These are phyloP conservation scores for Alternaria brassicicola DNA, from an alignment of 2,329 filamentous ascomycete species.

Conservation along the genomic window DNA sequence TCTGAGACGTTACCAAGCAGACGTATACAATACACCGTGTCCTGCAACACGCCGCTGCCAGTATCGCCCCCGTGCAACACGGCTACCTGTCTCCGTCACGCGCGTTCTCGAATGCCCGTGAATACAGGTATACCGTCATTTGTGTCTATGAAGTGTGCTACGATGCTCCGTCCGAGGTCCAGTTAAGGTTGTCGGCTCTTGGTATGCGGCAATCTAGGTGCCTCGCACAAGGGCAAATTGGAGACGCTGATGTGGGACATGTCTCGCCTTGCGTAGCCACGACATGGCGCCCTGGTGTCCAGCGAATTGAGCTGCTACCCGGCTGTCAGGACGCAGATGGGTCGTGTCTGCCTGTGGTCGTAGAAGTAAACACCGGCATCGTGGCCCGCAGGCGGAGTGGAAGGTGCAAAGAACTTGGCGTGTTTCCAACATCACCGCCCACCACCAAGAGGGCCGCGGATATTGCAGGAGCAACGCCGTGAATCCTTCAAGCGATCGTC, in stretches of 20 bases:
- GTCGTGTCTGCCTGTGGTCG: background rate
- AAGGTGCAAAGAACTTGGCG: background rate
- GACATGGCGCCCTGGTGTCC: background rate
- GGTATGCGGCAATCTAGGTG: conserved; percentile 15
- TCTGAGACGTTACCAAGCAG: background rate
- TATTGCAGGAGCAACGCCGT: conserved; percentile 8
- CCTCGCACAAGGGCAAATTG: conserved; percentile 8
- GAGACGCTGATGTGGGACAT: conserved; percentile 13
- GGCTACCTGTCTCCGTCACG: no score
- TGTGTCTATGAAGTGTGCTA: no score
- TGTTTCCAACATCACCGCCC: background rate
- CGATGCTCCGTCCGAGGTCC: conserved; percentile 4
- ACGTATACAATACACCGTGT: background rate
- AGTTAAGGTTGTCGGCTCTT: conserved; percentile 29
- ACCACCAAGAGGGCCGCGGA: background rate
- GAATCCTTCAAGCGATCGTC: conserved; percentile 1
- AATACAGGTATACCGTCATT: no score
- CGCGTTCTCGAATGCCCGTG: no score
- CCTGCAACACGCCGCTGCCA: background rate
- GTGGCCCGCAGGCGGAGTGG: background rate
- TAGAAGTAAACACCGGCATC: background rate
- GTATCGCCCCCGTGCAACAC: no score
- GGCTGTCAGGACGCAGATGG: background rate
- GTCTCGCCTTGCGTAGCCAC: conserved; percentile 9
- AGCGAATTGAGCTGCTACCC: background rate